These are phyloP conservation scores for Pythium aphanidermatum DNA, from an alignment of 352 stramenopile species.

Conservation along the genomic window DNA sequence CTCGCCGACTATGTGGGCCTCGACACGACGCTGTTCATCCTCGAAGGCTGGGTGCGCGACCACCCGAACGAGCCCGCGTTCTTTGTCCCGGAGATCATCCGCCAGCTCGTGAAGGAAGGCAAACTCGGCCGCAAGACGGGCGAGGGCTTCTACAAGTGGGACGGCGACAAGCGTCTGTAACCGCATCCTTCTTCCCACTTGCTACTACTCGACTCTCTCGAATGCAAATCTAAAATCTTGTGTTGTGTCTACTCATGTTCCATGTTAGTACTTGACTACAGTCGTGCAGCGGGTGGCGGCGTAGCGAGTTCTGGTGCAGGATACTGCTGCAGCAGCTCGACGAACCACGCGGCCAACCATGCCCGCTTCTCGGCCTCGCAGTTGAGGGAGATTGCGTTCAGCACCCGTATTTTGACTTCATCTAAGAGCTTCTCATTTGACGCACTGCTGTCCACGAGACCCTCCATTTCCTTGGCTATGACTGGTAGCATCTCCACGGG, in stretches of 20 bases:
- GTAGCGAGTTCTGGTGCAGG: background rate
- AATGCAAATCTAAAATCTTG: too few species aligned
- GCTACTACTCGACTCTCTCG: too few species aligned
- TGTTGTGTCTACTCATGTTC: too few species aligned
- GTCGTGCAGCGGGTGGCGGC: background rate
- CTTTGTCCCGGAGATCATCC: slow-evolving; percentile 90
- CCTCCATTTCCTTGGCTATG: slow-evolving; percentile 36
- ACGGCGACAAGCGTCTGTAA: slow-evolving; percentile 78
- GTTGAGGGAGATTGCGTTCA: slow-evolving; percentile 42
- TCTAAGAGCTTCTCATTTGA: slow-evolving; percentile 15
- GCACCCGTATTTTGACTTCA: slow-evolving; percentile 33
- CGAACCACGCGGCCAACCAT: slow-evolving; percentile 56
- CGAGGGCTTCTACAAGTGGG: slow-evolving; percentile 96
- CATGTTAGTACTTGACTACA: too few species aligned
- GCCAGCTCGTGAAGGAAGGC: slow-evolving; percentile 89
- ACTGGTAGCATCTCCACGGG: slow-evolving; percentile 34
- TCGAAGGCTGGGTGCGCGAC: slow-evolving; percentile 94
- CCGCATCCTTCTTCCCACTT: too few species aligned
- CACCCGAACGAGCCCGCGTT: slow-evolving; percentile 95
- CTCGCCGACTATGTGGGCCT: slow-evolving; percentile 96
- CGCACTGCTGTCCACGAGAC: slow-evolving; percentile 23
- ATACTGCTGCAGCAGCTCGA: slow-evolving; percentile 41
- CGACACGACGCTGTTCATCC: slow-evolving; percentile 95
- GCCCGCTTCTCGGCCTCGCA: slow-evolving; percentile 54
- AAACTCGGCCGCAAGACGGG: slow-evolving; percentile 96